Conservation (phyloP, 2,329 filamentous ascomycete species). For the Sporothrix pallida region DNA sequence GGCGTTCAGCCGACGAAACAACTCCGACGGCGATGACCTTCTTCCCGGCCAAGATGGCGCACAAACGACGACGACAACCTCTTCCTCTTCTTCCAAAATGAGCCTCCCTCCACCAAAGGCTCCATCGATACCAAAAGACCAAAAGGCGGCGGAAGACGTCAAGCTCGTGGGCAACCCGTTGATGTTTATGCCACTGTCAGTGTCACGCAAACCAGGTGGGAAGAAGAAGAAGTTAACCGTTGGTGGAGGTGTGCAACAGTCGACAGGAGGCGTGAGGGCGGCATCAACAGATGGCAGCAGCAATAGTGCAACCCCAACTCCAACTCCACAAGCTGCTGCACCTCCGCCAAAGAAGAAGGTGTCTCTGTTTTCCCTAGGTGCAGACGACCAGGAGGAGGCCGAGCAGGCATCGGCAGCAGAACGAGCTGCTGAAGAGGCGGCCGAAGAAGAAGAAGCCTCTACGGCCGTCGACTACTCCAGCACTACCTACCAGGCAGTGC, state of each 20-base stretch:
- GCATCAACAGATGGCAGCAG: constrained; percentile 12
- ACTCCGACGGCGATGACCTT: constrained; percentile 44
- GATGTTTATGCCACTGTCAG: constrained; percentile 89
- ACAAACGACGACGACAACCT: not conserved
- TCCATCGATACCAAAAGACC: constrained; percentile 60
- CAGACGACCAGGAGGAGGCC: constrained; percentile 54
- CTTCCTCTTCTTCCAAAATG: constrained; percentile 36
- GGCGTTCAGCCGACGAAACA: constrained; percentile 68
- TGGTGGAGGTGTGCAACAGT: constrained; percentile 28
- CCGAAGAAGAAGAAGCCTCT: not conserved
- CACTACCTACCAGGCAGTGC: constrained; percentile 46
- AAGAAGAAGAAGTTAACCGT: constrained; percentile 59
- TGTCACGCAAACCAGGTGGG: constrained; percentile 74
- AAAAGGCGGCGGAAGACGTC: constrained; percentile 66
- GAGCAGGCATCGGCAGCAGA: constrained; percentile 36
- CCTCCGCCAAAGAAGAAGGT: constrained; percentile 55
- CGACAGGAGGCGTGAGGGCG: not conserved
- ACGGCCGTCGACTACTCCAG: constrained; percentile 42
- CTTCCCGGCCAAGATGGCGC: constrained; percentile 44
- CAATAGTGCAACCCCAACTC: constrained; percentile 39
- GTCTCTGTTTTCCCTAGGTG: constrained; percentile 71
- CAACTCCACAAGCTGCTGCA: constrained; percentile 20
- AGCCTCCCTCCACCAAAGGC: constrained; percentile 51
- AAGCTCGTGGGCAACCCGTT: constrained; percentile 78
- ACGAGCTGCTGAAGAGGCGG: constrained; percentile 36